A percentile compares a stretch with the other conserved stretches of the same genome.
phyloP scores from a whole-genome alignment of 208 protist species.

The Trypanosoma conorhini region DNA sequence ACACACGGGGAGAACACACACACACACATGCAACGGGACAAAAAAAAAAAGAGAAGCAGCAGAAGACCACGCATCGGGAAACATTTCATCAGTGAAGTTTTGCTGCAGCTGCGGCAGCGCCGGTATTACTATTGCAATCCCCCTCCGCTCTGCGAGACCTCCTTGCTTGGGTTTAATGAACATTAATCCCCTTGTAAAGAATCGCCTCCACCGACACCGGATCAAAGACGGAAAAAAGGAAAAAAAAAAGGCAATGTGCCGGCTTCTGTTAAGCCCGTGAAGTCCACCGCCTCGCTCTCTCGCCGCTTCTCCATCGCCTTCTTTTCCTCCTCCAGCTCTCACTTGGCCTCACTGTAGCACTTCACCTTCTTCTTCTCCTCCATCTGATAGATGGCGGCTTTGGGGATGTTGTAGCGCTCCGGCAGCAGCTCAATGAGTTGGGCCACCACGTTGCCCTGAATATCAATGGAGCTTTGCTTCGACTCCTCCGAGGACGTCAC shows the following conservation, averaged over 20 bases:
- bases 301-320: constrained; percentile 8
- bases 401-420: constrained; percentile 77
- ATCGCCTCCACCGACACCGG: background rate
- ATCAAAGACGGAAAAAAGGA: background rate
- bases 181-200: background rate
- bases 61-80: background rate
- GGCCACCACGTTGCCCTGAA: constrained; percentile 75
- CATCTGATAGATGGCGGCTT: constrained; percentile 64
- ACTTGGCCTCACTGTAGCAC: constrained; percentile 15
- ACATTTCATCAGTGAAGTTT: background rate
- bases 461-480: constrained; percentile 75
- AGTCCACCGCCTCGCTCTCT: background rate
- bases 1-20: constrained; percentile 8
- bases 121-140: background rate
- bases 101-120: no score
- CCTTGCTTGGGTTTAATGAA: background rate
- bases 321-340: background rate
- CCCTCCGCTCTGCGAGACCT: background rate
- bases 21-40: background rate
- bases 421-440: constrained; percentile 76
- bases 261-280: background rate
- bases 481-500: constrained; percentile 63
- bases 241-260: background rate
- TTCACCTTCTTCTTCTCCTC: constrained; percentile 79
- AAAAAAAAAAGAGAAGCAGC: background rate